Base-by-base conservation (phyloP, 345 rosid genomes). In the Camelina laxa region DNA sequence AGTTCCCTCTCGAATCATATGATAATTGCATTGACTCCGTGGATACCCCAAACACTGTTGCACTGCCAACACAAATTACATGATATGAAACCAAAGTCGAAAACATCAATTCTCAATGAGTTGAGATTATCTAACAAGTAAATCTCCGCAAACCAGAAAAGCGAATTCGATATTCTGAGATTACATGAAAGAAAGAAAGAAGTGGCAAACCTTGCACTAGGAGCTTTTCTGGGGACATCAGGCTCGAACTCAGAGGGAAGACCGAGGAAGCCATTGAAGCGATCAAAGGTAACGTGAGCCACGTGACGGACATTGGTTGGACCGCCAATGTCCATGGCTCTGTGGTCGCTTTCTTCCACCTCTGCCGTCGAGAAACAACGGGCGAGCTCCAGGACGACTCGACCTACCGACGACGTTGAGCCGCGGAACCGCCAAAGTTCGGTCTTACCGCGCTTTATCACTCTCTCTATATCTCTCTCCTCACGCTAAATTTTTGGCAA, bases 11-110 rank as follows among this genome's bases (percentile, higher is more conserved):
- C 5, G 94, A 78, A 72, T 96, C 99, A 48, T 81, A 91, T 62
- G 98, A 92, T 55, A 96, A 88, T 74, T 96, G 99, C 99, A 92
- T 90, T 65, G 98, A 92, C 75, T 96, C 93, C 0, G 99, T 92
- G 1, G 99, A 95, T 61, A 95, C 99, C 5, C 99, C 98, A 65
- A 96, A 96, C 58, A 92, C 99, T 72, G 79, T 90, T 30, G 92
- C 87, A 85, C 99, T 95, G 82, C 86, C 47, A 67, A 84, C 45
- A 45, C 49, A 74, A 22, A 74, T 27, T 55, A 21, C 30, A 27
- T 27, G 30, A 27, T 27, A 27, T 22, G 38, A 35, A 33, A 60
- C 13, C 31, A 12, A 13, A 17, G 10, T 24, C 14, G 17, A 1
- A 13, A 42, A 3, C 14, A 47, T 5, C 50, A 45, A 19, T 17